Percentiles rank a stretch among this genome's conserved stretches.
phyloP scores from a whole-genome alignment of 345 rosid genomes.

The Populus alba region DNA sequence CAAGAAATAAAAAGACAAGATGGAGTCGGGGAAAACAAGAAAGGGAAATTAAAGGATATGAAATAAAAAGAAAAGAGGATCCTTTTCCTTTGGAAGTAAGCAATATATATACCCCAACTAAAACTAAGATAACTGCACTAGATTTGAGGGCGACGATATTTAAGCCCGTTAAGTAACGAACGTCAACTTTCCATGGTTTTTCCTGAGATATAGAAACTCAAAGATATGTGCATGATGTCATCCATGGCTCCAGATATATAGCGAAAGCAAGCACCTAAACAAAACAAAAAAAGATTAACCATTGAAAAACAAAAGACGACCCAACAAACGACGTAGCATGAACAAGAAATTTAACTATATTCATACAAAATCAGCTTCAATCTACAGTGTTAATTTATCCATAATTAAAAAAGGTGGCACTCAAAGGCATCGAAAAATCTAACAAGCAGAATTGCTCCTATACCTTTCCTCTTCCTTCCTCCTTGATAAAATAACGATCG shows the following conservation, averaged over 20 bases:
- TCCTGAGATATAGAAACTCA: slow-evolving; percentile 67
- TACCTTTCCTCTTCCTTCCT: slow-evolving; percentile 80
- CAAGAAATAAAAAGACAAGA: not conserved
- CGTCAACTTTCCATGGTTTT: slow-evolving; percentile 75
- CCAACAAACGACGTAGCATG: not conserved
- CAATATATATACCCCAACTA: not conserved
- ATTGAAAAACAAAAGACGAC: not conserved
- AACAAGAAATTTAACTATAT: not conserved
- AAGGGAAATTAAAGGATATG: not conserved
- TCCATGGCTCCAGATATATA: slow-evolving; percentile 81
- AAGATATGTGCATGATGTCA: slow-evolving; percentile 65
- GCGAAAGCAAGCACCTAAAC: slow-evolving; percentile 74
- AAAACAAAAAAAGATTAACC: not conserved
- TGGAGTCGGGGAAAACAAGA: not conserved
- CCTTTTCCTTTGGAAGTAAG: not conserved
- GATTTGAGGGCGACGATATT: not conserved
- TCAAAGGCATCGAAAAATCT: not conserved
- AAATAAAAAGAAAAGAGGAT: not conserved
- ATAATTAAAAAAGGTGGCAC: not conserved
- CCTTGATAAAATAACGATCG: slow-evolving; percentile 78
- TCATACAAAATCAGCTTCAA: not conserved
- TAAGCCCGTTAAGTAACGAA: not conserved
- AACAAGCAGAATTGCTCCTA: not conserved
- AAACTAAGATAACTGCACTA: not conserved
- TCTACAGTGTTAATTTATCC: not conserved